Evolutionary conservation across 768 basidiomycete species (phyloP), one percentile per base, ranked within the genome.

Genomic region (Pulveroboletus frians): DNA sequence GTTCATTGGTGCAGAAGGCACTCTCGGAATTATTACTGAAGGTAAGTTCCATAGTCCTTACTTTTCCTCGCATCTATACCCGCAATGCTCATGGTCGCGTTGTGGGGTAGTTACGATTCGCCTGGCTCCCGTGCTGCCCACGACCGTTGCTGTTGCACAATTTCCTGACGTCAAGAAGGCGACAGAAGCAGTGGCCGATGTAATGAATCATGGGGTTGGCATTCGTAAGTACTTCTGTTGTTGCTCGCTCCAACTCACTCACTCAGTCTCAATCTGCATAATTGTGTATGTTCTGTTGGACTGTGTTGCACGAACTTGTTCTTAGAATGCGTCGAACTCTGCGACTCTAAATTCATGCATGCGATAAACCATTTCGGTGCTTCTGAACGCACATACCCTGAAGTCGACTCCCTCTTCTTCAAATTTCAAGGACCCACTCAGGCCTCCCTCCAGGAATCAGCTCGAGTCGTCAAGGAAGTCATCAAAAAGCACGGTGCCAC

Each of bases 11-110:
- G 89, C 89, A 0, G 80, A 83, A 52, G 81, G 83, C 3, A 88
- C 92, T 0, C 72, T 95, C 20, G 93, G 93, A 1, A 90, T 96
- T 44, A 77, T 96, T 15, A 93, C 91, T 1, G 92, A 96, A 74
- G 82, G 88, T 80, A 39, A 5, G 53, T 46, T 47, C 18, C 13
- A 41, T 38, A 9, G 32, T 27, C 30, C 17, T 2, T 35, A 14
- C 14, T 13, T 17, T 20, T 18, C 13, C 13, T 20, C 29, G 10
- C 26, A 39, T 18, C 8, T 14, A 23, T 34, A 5, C 8, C 13
- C 32, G 21, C 32, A 10, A 20, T 23, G 8, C 17, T 53, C 18
- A 45, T 39, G 20, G 10, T 39, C 35, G 3, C 34, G 34, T 39
- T 40, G 14, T 36, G 45, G 23, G 9, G 31, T 30, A 88, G 88